Evolutionary conservation across 108 stramenopile species (phyloP).

Genomic region (Skeletonema potamos): DNA sequence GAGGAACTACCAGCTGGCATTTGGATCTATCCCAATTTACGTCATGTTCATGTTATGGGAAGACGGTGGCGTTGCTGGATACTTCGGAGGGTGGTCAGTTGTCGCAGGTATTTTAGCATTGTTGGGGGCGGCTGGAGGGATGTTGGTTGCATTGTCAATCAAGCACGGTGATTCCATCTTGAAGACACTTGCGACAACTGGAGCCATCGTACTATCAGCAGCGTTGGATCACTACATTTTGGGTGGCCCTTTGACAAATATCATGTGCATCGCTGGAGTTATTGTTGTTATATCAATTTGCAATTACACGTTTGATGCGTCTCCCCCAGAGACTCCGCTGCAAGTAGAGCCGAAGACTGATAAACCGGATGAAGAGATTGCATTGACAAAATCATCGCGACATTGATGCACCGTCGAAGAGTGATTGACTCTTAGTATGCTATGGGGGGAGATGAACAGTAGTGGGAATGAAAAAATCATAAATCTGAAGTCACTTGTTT

Average conservation of each 20-base stretch:
- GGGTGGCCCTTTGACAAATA: slow-evolving; percentile 72
- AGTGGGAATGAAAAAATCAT: background rate
- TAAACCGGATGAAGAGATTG: slow-evolving; percentile 18
- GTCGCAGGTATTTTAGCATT: slow-evolving; percentile 56
- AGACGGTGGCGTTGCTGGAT: slow-evolving; percentile 64
- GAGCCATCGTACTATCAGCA: slow-evolving; percentile 77
- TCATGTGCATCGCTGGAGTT: slow-evolving; percentile 78
- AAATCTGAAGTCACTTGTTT: background rate
- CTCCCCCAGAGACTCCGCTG: slow-evolving; percentile 34
- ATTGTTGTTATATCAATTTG: slow-evolving; percentile 82
- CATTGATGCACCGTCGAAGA: background rate
- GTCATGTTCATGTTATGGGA: slow-evolving; percentile 60
- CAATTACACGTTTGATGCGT: slow-evolving; percentile 83
- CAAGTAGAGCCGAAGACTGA: slow-evolving; percentile 10
- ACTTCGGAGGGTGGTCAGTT: slow-evolving; percentile 73
- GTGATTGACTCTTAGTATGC: background rate
- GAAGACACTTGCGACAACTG: slow-evolving; percentile 92
- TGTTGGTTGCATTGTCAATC: slow-evolving; percentile 91
- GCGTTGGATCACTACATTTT: slow-evolving; percentile 68
- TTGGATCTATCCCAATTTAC: slow-evolving; percentile 73
- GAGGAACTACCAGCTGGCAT: slow-evolving; percentile 89
- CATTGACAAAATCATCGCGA: slow-evolving; percentile 3
- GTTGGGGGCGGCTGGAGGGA: slow-evolving; percentile 87
- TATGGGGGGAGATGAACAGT: background rate
- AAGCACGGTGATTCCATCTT: slow-evolving; percentile 94